Evolutionary conservation across 169 alveolate genomes (phyloP), one percentile per base, ranked within the genome.

Genomic region (Babesia bigemina): DNA sequence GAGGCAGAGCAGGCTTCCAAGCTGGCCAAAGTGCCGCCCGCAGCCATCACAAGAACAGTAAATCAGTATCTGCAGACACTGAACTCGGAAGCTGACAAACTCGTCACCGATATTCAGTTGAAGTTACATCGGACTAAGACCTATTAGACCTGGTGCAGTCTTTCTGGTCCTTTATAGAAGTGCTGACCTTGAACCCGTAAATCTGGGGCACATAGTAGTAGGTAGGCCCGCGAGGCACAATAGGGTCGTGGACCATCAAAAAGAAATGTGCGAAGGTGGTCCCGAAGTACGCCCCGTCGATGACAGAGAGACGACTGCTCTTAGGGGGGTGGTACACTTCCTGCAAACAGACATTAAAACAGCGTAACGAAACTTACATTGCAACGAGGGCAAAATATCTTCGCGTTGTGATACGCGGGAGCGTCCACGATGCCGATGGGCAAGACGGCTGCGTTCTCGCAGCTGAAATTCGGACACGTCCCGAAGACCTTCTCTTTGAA

Each of bases 281-380:
- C 11, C 99, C 99, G 69, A 91, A 96, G 81, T 76, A 96, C 19
- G 98, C 95, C 24, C 99, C 99, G 82, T 96, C 99, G 48, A 95
- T 79, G 47, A 87, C 72, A 22, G 92, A 70, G 63, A 91, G 76
- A 57, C 93, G 77, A 57, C 89, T 67, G 49, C 84, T 78, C 73
- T 92, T 92, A 55, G 93, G 91, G 4, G 95, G 94, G 53, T 92
- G 89, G 58, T 85, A 92, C 22, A 91, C 81, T 70, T 92, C 96
- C 85, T 75, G 36, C 16, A 24, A n/a, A n/a, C n/a, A 13, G 63
- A 39, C 9, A 62, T 69, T 56, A 11, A 14, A 13, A 48, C 50
- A 14, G 28, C 13, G 71, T 11, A 7, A 60, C 47, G 45, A 13
- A 36, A 86, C 92, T 29, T 56, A 75, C 86, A 28, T 91, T 91